A percentile compares a stretch with the other conserved stretches of the same genome.
Conservation (phyloP, 495 filamentous ascomycete species). For the Filosporella fistucella region DNA sequence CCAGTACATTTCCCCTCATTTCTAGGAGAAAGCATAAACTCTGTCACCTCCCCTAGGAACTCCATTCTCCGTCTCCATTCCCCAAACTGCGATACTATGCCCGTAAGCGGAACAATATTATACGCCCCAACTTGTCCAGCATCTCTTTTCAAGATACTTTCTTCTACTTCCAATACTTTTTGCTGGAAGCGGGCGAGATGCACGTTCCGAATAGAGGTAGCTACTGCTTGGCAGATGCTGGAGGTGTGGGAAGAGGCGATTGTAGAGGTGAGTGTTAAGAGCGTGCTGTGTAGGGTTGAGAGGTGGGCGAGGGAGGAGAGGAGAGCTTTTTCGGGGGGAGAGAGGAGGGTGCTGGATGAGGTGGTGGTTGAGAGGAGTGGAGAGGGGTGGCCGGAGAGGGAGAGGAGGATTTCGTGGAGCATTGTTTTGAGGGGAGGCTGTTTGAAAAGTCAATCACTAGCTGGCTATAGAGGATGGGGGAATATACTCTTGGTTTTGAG, state of each 20-base stretch:
- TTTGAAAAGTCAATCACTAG: not conserved
- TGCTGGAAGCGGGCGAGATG: constrained; percentile 77
- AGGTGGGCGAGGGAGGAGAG: constrained; percentile 71
- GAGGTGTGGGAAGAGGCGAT: constrained; percentile 70
- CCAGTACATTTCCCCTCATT: constrained; percentile 44
- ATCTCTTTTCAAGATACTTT: constrained; percentile 66
- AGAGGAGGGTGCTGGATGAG: constrained; percentile 49
- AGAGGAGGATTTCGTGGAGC: constrained; percentile 96
- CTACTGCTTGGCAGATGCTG: constrained; percentile 82
- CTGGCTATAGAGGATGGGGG: not conserved
- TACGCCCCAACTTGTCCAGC: constrained; percentile 76
- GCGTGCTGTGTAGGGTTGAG: constrained; percentile 66
- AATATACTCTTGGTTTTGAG: too few relatives aligned
- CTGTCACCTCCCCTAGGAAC: constrained; percentile 74
- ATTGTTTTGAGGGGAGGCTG: constrained; percentile 43
- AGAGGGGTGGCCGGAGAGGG: constrained; percentile 89
- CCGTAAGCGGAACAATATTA: constrained; percentile 85
- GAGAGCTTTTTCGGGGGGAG: constrained; percentile 76
- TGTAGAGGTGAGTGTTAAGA: constrained; percentile 55
- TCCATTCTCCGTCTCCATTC: constrained; percentile 79
- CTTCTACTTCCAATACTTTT: constrained; percentile 81
- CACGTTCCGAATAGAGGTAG: constrained; percentile 64
- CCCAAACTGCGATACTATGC: constrained; percentile 75
- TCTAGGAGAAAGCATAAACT: constrained; percentile 49
- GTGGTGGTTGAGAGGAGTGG: constrained; percentile 59